phyloP scores from a whole-genome alignment of 371 early-diverging fungal genomes.

The Syncephalastrum contaminatum region DNA sequence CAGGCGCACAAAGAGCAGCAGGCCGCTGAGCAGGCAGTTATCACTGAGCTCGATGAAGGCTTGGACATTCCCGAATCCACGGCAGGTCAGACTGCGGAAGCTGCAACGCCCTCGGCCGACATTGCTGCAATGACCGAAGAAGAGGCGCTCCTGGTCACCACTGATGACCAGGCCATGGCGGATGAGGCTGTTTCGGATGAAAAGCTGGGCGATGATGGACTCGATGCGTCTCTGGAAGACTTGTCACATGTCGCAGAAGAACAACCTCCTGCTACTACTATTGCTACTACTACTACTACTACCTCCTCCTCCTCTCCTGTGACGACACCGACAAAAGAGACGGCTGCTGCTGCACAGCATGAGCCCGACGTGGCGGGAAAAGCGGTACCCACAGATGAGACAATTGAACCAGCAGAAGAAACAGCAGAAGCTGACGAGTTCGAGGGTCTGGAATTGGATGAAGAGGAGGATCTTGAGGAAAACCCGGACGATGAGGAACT shows the following conservation, averaged over 20 bases:
- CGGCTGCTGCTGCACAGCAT: neutral
- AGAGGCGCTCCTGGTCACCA: neutral
- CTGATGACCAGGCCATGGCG: neutral
- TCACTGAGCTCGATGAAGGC: neutral
- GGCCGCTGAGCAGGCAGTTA: neutral
- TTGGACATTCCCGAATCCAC: neutral
- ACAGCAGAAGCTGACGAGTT: neutral
- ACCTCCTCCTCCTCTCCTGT: neutral
- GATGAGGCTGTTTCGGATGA: neutral
- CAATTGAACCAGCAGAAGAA: conserved; percentile 1
- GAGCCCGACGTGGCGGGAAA: conserved; percentile 6
- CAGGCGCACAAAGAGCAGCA: too few relatives aligned
- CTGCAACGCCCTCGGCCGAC: conserved; percentile 2
- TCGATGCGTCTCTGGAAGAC: neutral
- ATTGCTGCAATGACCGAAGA: neutral
- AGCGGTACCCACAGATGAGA: neutral
- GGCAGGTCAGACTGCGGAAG: neutral
- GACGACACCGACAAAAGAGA: too few relatives aligned
- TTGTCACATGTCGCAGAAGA: neutral
- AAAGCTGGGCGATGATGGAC: neutral
- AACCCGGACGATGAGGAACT: neutral
- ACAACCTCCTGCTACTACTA: neutral
- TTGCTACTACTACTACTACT: too few relatives aligned
- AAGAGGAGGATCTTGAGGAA: neutral
- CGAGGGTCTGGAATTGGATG: conserved; percentile 1